Percentiles rank a stretch among this genome's conserved stretches.
Conservation (phyloP, 106 monocot genomes). For the Dioscorea dumetorum region DNA sequence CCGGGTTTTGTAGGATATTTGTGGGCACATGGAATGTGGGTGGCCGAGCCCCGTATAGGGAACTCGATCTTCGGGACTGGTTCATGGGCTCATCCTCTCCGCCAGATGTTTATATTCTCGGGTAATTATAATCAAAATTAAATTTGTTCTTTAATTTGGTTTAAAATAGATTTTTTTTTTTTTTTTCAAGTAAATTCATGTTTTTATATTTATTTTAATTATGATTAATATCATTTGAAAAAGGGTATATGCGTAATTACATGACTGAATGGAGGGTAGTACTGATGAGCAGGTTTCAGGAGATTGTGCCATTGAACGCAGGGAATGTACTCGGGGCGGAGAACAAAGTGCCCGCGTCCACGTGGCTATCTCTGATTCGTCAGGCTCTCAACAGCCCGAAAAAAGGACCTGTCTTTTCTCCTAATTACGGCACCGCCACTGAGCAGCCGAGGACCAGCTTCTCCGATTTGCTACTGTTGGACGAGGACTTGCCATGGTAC, state of each 20-base stretch:
- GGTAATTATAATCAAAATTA: slow-evolving; percentile 16
- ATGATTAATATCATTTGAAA: not conserved
- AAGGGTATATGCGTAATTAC: not conserved
- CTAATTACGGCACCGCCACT: slow-evolving; percentile 3
- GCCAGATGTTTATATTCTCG: slow-evolving; percentile 69
- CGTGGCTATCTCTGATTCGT: slow-evolving; percentile 61
- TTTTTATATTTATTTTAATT: not conserved
- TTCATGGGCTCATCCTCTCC: slow-evolving; percentile 35
- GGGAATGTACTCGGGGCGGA: slow-evolving; percentile 64
- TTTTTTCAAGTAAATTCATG: no score
- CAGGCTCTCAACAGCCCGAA: slow-evolving; percentile 26
- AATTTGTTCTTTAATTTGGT: no score
- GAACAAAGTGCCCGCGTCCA: slow-evolving; percentile 47
- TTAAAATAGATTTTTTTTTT: no score
- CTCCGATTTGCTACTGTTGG: slow-evolving; percentile 50
- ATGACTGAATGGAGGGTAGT: not conserved
- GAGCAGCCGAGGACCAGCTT: slow-evolving; percentile 47
- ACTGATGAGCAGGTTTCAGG: slow-evolving; percentile 61
- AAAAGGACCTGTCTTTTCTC: not conserved
- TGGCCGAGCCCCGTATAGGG: slow-evolving; percentile 57
- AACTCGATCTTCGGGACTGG: slow-evolving; percentile 55
- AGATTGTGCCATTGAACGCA: slow-evolving; percentile 73
- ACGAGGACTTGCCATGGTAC: slow-evolving; percentile 12
- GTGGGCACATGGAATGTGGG: slow-evolving; percentile 97
- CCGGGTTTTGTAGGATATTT: slow-evolving; percentile 43